A percentile compares a stretch with the other conserved stretches of the same genome.
These are phyloP conservation scores for Senna tora DNA, from an alignment of 306 rosid species.

Conservation along the genomic window DNA sequence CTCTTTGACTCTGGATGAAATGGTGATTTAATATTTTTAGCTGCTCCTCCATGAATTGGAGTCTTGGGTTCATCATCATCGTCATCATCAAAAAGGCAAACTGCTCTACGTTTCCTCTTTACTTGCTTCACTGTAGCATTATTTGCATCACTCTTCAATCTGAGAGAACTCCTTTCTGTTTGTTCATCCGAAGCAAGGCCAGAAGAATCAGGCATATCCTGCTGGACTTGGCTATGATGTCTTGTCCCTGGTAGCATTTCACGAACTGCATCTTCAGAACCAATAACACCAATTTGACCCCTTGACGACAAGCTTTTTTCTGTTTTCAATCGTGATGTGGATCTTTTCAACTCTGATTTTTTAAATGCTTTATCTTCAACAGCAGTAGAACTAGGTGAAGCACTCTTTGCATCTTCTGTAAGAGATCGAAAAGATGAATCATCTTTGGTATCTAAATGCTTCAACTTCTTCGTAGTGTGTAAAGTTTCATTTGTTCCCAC, in stretches of 20 bases:
- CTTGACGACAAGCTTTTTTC: constrained; percentile 53
- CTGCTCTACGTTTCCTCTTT: constrained; percentile 78
- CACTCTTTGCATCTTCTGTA: constrained; percentile 49
- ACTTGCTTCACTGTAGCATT: constrained; percentile 45
- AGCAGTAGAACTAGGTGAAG: constrained; percentile 48
- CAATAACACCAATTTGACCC: constrained; percentile 47
- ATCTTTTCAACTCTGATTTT: constrained; percentile 55
- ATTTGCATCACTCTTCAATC: constrained; percentile 50
- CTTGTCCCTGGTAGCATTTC: constrained; percentile 57
- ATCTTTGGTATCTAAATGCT: constrained; percentile 53
- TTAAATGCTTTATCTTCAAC: constrained; percentile 54
- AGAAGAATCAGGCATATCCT: constrained; percentile 61
- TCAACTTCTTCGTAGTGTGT: constrained; percentile 66
- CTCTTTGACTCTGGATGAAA: constrained; percentile 56
- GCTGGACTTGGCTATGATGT: constrained; percentile 52
- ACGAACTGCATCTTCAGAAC: constrained; percentile 51
- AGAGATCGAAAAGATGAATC: constrained; percentile 42
- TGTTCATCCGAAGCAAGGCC: constrained; percentile 53
- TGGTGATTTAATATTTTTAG: constrained; percentile 52
- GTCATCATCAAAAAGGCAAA: constrained; percentile 70
- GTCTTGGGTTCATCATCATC: constrained; percentile 84
- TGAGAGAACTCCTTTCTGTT: constrained; percentile 44
- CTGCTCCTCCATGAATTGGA: constrained; percentile 89
- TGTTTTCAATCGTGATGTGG: constrained; percentile 54
- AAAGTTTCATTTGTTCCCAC: constrained; percentile 51